Evolutionary conservation across 495 filamentous ascomycete species (phyloP), one percentile per base, ranked within the genome.

Genomic region (Cryomyces antarcticus): DNA sequence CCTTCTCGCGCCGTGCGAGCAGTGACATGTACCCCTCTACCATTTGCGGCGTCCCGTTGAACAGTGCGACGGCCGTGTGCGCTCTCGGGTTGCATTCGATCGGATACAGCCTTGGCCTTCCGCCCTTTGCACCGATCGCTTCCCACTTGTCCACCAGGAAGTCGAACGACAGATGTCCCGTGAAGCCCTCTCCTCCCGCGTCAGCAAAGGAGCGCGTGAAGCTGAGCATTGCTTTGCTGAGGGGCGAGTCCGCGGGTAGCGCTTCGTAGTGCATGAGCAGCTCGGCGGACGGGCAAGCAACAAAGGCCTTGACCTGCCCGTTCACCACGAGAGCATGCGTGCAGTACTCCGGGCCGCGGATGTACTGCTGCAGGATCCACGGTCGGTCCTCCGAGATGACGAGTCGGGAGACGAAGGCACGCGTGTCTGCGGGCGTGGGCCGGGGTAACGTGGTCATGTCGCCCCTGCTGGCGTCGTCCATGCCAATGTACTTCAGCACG

Each of bases 281-380:
- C 6, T 71, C 67, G 0, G 65, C 50, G 11, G 65, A 68, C 7
- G 72, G 68, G 44, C 76, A 79, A 9, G 76, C 67, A 2, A 75
- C 67, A 48, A 85, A 79, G 2, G 70, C 70, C 36, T 67, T 69
- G 36, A 86, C 60, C 31, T 67, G 49, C 0, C 77, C 76, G 2
- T 59, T 53, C 1, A 82, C 58, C 3, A 85, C 56, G 7, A 88
- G 62, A 1, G 76, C 46, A 45, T 86, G 80, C 0, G 79, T 78
- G 49, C 72, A 74, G 55, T 78, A 83, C 55, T 82, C 75, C 0
- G 66, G 63, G 0, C 79, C 72, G 4, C 60, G 52, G 31, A 74
- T 69, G 50, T 68, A 78, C 49, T 84, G 70, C 53, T 86, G 76
- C 39, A 88, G 52, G 28, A 82, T 57, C 73, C 75, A 83, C 0